Conservation (phyloP, 305 asterid species). For the Salvia sclarea region DNA sequence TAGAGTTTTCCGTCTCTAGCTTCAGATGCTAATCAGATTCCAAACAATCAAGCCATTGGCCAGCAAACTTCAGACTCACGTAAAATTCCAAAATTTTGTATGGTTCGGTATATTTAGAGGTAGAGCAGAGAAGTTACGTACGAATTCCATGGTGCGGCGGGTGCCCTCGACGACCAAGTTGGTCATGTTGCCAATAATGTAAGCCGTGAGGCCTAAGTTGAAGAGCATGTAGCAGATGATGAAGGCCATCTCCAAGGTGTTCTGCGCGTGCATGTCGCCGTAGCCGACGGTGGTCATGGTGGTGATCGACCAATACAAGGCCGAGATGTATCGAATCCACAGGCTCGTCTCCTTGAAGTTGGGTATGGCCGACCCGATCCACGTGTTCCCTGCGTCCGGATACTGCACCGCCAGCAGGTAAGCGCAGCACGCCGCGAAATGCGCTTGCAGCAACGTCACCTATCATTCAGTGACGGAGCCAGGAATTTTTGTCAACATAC, state of each 20-base stretch:
- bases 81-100: too few relatives aligned
- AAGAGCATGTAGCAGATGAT: conserved; percentile 76
- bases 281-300: conserved; percentile 96
- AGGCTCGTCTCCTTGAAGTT: conserved; percentile 68
- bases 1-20: too few relatives aligned
- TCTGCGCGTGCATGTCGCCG: conserved; percentile 87
- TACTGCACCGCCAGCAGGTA: conserved; percentile 68
- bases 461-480: conserved; percentile 13
- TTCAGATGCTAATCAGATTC: too few relatives aligned
- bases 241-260: conserved; percentile 78
- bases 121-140: too few relatives aligned
- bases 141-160: conserved; percentile 94
- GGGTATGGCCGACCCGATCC: conserved; percentile 67
- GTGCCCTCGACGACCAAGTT: conserved; percentile 92
- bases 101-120: too few relatives aligned
- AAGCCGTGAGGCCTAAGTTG: conserved; percentile 82
- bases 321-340: conserved; percentile 57
- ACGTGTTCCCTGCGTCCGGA: conserved; percentile 71
- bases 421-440: conserved; percentile 82
- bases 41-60: too few relatives aligned
- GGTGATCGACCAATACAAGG: conserved; percentile 81
- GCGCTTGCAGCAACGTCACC: conserved; percentile 82
- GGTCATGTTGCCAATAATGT: conserved; percentile 89
- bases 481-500: too few relatives aligned
- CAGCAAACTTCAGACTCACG: too few relatives aligned